These are phyloP conservation scores for Trametes polyzona DNA, from an alignment of 1,284 basidiomycete species.

Conservation along the genomic window DNA sequence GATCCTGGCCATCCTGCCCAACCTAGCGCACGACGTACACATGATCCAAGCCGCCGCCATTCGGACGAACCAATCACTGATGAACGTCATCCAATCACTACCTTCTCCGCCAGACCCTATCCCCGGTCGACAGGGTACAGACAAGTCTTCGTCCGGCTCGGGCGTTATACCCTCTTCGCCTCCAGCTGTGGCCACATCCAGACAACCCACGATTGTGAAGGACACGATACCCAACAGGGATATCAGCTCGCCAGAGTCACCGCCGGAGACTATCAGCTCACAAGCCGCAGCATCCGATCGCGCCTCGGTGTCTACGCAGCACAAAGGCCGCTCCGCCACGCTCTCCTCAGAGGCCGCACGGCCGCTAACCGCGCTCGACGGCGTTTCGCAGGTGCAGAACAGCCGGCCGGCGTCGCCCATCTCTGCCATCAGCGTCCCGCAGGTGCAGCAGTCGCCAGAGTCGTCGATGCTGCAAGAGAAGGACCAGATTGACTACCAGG, in stretches of 20 bases:
- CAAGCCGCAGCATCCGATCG: constrained; percentile 17
- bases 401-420: constrained; percentile 41
- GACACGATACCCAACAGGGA: constrained; percentile 43
- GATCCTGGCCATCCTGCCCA: constrained; percentile 91
- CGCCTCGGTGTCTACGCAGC: constrained; percentile 28
- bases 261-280: constrained; percentile 20
- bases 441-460: constrained; percentile 40
- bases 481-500: constrained; percentile 90
- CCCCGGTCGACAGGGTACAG: constrained; percentile 40
- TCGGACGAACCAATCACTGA: constrained; percentile 86
- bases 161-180: constrained; percentile 52
- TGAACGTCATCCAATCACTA: constrained; percentile 84
- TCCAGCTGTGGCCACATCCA: constrained; percentile 47
- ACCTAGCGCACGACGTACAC: constrained; percentile 89
- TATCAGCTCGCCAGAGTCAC: constrained; percentile 48
- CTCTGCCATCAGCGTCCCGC: constrained; percentile 37
- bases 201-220: constrained; percentile 49
- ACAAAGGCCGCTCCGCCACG: constrained; percentile 30
- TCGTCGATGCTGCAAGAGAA: constrained; percentile 42
- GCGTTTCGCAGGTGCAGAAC: constrained; percentile 22
- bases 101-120: constrained; percentile 68
- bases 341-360: constrained; percentile 20
- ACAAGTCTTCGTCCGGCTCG: constrained; percentile 39
- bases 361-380: constrained; percentile 14
- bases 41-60: constrained; percentile 90